These are phyloP conservation scores for Pleurotus ostreatus DNA, from an alignment of 768 basidiomycete genomes.

Conservation along the genomic window DNA sequence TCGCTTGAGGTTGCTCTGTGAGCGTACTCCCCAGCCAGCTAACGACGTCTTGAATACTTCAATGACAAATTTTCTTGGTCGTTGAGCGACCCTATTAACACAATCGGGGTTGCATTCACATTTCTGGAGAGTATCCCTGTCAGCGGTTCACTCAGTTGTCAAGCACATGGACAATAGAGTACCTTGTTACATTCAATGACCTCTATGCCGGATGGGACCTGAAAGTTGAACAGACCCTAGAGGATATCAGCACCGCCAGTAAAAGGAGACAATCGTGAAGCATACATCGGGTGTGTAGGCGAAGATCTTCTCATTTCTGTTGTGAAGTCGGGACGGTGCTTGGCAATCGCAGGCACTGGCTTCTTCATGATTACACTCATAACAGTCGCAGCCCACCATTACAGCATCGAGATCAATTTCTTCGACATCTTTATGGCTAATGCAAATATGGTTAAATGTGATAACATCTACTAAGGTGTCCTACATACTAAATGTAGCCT, in stretches of 20 bases:
- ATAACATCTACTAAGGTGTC: not conserved
- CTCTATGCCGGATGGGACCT: slow-evolving; percentile 35
- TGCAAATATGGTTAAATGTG: not conserved
- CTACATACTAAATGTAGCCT: slow-evolving; percentile 44
- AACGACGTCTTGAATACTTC: slow-evolving; percentile 62
- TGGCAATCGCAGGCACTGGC: slow-evolving; percentile 43
- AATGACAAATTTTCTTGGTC: slow-evolving; percentile 49
- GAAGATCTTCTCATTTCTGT: slow-evolving; percentile 21
- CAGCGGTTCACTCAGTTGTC: not conserved
- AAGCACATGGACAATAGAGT: slow-evolving; percentile 10
- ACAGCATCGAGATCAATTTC: slow-evolving; percentile 20
- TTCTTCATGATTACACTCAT: slow-evolving; percentile 25
- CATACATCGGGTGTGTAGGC: slow-evolving; percentile 41
- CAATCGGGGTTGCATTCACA: slow-evolving; percentile 46
- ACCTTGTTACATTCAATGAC: slow-evolving; percentile 69
- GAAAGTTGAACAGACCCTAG: slow-evolving; percentile 44
- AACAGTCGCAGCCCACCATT: slow-evolving; percentile 43
- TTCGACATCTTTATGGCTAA: slow-evolving; percentile 15
- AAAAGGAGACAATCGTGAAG: not conserved
- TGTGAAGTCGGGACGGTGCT: slow-evolving; percentile 31
- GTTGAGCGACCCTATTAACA: slow-evolving; percentile 59
- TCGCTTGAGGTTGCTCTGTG: slow-evolving; percentile 30
- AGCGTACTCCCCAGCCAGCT: slow-evolving; percentile 67
- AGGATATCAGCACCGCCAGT: not conserved
- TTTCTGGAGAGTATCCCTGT: slow-evolving; percentile 20